A percentile compares a stretch with the other conserved stretches of the same genome.
Conservation (phyloP, 768 basidiomycete genomes). For the Rhizopogon rudus region DNA sequence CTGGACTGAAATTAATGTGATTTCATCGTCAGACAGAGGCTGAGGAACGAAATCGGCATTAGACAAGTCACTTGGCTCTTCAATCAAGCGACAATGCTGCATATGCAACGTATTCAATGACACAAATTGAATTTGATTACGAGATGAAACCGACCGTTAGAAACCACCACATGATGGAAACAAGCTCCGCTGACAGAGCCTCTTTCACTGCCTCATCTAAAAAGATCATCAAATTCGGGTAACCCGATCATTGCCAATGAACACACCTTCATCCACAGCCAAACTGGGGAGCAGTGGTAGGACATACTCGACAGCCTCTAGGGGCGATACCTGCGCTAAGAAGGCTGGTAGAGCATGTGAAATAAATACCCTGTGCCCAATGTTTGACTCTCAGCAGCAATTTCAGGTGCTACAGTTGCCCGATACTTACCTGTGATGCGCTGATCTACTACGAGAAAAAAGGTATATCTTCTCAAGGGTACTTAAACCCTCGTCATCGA, state of each 20-base stretch:
- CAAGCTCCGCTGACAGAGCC: conserved; percentile 75
- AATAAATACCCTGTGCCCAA: conserved; percentile 62
- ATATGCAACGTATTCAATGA: conserved; percentile 3
- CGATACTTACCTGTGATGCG: conserved; percentile 45
- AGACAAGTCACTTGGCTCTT: conserved; percentile 30
- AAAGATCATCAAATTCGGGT: conserved; percentile 7
- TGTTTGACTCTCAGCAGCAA: not conserved
- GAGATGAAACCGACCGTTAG: conserved; percentile 46
- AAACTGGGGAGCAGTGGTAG: conserved; percentile 83
- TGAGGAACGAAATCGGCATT: conserved; percentile 11
- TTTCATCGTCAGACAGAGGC: conserved; percentile 11
- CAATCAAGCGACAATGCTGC: conserved; percentile 65
- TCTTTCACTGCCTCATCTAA: conserved; percentile 86
- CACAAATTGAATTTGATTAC: not conserved
- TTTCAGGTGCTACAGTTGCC: conserved; percentile 15
- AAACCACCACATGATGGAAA: conserved; percentile 91
- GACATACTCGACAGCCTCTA: conserved; percentile 91
- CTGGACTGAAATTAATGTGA: conserved; percentile 63
- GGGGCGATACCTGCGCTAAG: conserved; percentile 70
- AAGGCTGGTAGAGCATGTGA: conserved; percentile 77
- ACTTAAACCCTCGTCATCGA: conserved; percentile 79
- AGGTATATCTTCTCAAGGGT: conserved; percentile 91
- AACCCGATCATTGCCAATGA: not conserved
- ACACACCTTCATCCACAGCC: conserved; percentile 80
- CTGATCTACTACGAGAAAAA: conserved; percentile 72